These are phyloP conservation scores for Leishmania martiniquensis DNA, from an alignment of 208 protist genomes.

Conservation along the genomic window DNA sequence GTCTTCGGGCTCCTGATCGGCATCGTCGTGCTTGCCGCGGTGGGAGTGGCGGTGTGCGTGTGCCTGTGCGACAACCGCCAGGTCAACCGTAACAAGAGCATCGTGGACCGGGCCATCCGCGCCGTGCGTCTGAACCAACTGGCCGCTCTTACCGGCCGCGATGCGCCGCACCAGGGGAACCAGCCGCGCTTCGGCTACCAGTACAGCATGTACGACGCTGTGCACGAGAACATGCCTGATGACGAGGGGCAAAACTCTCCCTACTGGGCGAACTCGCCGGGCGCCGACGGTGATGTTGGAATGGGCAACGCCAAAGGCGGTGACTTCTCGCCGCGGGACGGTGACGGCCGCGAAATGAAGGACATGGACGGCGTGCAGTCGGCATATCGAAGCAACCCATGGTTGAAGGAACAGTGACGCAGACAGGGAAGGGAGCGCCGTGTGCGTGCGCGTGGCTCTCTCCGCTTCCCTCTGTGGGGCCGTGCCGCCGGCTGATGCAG, in stretches of 20 bases:
- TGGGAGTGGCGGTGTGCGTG: constrained; percentile 17
- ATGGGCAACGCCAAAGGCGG: background rate
- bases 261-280: background rate
- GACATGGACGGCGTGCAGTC: background rate
- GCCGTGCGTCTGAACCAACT: constrained; percentile 5
- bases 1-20: constrained; percentile 24
- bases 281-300: background rate
- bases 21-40: constrained; percentile 6
- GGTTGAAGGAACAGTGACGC: background rate
- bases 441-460: background rate
- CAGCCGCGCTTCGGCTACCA: constrained; percentile 12
- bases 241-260: background rate
- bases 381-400: background rate
- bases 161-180: background rate
- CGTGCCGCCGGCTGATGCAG: no score
- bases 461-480: background rate
- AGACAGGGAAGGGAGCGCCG: background rate
- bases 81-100: constrained; percentile 16
- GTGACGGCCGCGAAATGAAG: constrained; percentile 24
- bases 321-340: background rate
- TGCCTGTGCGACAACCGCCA: constrained; percentile 15
- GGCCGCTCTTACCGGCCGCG: background rate
- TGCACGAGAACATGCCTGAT: background rate
- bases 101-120: constrained; percentile 25
- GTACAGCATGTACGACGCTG: constrained; percentile 9